A percentile compares a stretch with the other conserved stretches of the same genome.
Evolutionary conservation across 2,329 filamentous ascomycete species (phyloP).

Genomic region (Monilinia vaccinii-corymbosi): DNA sequence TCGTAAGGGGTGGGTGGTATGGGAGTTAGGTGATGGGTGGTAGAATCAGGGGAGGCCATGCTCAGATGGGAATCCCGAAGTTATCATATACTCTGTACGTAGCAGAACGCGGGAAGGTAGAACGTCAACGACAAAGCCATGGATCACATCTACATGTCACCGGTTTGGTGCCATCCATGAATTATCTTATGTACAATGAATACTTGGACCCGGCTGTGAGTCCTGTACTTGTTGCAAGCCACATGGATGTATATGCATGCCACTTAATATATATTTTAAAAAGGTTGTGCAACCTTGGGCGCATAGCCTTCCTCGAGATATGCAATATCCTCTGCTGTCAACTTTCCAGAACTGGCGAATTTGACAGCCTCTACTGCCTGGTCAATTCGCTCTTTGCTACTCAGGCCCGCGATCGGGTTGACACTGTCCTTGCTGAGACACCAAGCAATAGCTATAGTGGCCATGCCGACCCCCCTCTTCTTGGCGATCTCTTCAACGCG

Average conservation of each 20-base stretch:
- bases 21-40: not conserved
- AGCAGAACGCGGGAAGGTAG: no score
- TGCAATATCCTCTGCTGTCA: constrained; percentile 44
- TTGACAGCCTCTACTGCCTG: constrained; percentile 39
- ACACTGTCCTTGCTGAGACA: constrained; percentile 36
- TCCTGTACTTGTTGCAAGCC: constrained; percentile 2
- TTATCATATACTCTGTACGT: not conserved
- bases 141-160: not conserved
- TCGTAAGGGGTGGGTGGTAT: no score
- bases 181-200: not conserved
- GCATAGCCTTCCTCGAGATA: constrained; percentile 47
- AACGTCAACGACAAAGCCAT: not conserved
- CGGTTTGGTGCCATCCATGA: not conserved
- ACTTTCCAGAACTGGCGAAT: constrained; percentile 34
- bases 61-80: constrained; percentile 1
- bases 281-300: constrained; percentile 27
- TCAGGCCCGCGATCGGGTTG: constrained; percentile 46
- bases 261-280: constrained; percentile 10
- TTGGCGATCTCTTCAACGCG: constrained; percentile 48
- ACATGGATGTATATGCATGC: constrained; percentile 4
- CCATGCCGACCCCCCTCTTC: constrained; percentile 49
- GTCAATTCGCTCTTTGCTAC: constrained; percentile 43
- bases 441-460: constrained; percentile 51
- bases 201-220: not conserved
- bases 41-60: not conserved